Percentiles rank a stretch among this genome's conserved stretches.
Conservation (phyloP, 2,329 filamentous ascomycete genomes). For the Teratosphaeria zuluensis region DNA sequence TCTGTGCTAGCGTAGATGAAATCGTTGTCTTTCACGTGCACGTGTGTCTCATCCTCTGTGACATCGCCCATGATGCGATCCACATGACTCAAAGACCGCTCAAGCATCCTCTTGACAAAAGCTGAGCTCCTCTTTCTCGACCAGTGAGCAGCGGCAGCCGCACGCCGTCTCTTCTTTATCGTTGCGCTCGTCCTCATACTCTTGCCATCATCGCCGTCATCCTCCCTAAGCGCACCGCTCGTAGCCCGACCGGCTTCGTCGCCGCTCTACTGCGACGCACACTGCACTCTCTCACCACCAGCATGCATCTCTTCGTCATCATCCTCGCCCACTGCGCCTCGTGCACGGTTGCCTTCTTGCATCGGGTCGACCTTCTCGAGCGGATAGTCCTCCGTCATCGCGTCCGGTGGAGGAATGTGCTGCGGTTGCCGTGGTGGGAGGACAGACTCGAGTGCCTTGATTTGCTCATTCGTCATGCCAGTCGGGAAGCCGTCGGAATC, state of each 20-base stretch:
- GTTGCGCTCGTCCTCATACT: slow-evolving; percentile 4
- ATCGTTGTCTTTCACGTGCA: not conserved
- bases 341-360: slow-evolving; percentile 52
- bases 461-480: slow-evolving; percentile 51
- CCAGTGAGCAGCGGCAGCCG: not conserved
- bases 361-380: slow-evolving; percentile 73
- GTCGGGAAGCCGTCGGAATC: slow-evolving; percentile 31
- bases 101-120: not conserved
- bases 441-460: slow-evolving; percentile 71
- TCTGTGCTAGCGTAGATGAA: not conserved
- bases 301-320: slow-evolving; percentile 51
- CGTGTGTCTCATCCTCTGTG: not conserved
- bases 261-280: slow-evolving; percentile 63
- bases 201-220: not conserved
- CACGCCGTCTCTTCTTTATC: not conserved
- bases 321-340: slow-evolving; percentile 49
- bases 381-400: slow-evolving; percentile 83
- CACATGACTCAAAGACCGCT: not conserved
- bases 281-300: slow-evolving; percentile 73
- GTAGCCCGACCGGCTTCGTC: not conserved
- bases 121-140: not conserved
- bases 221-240: not conserved
- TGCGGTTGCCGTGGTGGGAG: slow-evolving; percentile 64
- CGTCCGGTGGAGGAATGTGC: slow-evolving; percentile 62
- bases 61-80: not conserved